phyloP scores from a whole-genome alignment of 2,329 filamentous ascomycete species.

The Pseudocercospora eumusae region DNA sequence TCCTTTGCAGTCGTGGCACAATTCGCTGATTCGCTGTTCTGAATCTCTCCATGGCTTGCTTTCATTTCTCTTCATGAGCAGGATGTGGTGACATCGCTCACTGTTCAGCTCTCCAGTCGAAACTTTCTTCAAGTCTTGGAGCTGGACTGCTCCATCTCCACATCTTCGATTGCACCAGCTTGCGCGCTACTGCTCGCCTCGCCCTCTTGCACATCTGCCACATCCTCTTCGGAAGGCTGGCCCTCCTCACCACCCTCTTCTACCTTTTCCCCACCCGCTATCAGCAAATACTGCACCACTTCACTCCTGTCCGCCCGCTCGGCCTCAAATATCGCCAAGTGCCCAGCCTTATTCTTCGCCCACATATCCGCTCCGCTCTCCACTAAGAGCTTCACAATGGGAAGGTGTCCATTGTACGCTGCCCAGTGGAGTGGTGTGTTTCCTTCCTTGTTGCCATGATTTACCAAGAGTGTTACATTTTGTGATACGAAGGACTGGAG shows the following conservation, averaged over 20 bases:
- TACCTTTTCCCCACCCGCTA: constrained; percentile 47
- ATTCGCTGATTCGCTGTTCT: no score
- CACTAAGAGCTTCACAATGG: constrained; percentile 74
- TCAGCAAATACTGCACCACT: constrained; percentile 52
- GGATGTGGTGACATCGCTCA: no score
- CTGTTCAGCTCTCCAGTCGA: neutral
- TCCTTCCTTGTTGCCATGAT: constrained; percentile 73
- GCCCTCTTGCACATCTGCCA: constrained; percentile 26
- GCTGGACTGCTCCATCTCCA: constrained; percentile 14
- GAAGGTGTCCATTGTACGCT: constrained; percentile 81
- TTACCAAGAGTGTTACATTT: constrained; percentile 53
- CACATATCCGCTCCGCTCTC: constrained; percentile 75
- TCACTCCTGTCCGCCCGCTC: constrained; percentile 53
- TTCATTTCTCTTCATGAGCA: no score
- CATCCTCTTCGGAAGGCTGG: constrained; percentile 27
- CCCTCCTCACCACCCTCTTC: constrained; percentile 27
- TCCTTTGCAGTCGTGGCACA: no score
- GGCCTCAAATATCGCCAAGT: constrained; percentile 59
- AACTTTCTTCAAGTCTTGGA: neutral
- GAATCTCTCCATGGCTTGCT: no score
- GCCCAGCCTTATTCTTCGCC: constrained; percentile 78
- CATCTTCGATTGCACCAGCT: constrained; percentile 14
- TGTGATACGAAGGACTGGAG: constrained; percentile 29
- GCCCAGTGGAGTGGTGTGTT: constrained; percentile 97
- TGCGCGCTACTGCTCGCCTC: constrained; percentile 23